Base-by-base conservation (phyloP, 805 yeast genomes). In the Candida qinlingensis region DNA sequence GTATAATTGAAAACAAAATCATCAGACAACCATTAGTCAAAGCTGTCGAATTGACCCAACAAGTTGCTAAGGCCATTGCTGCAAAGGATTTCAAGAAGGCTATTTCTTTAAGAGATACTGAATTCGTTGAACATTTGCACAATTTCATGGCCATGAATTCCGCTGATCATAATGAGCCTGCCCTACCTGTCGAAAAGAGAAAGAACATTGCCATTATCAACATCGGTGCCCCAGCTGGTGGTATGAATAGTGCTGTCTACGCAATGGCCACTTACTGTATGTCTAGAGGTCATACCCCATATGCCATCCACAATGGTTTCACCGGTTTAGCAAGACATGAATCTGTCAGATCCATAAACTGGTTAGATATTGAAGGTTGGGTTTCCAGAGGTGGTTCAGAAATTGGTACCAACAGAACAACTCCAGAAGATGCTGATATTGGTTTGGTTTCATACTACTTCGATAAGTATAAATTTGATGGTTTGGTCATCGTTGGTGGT, bases 171-270 rank as follows among this genome's bases (percentile, higher is more conserved):
- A 76, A 75, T 53, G 79, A 75, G 50, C 84, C 87, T n/a, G 56
- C 69, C 6, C 69, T 85, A 55, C 81, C 85, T 5, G 66, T 61
- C 19, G 74, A 65, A 4, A 67, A 81, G 59, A 73, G 82, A 55
- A 69, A 80, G 58, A 81, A 77, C 55, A 79, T 84, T 53, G 92
- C 87, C 42, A 76, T 85, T 40, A 74, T 85, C 45, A 84, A 85
- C 56, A 83, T 85, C 51, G 94, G 94, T 57, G 92, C 94, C 3
- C 85, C 94, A 34, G 81, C 89, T 25, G 84, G 86, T 55, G 91
- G 87, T 50, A 74, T 86, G 71, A 86, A 86, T 65, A 78, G 87
- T 41, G 85, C 90, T n/a, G 83, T 83, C 4, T 74, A 84, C 55
- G 85, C 92, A 3, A 81, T 81, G 64, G 86, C 90, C 1, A 75